Evolutionary conservation across 805 yeast genomes (phyloP).

Genomic region (Wickerhamiella vanderwaltii): DNA sequence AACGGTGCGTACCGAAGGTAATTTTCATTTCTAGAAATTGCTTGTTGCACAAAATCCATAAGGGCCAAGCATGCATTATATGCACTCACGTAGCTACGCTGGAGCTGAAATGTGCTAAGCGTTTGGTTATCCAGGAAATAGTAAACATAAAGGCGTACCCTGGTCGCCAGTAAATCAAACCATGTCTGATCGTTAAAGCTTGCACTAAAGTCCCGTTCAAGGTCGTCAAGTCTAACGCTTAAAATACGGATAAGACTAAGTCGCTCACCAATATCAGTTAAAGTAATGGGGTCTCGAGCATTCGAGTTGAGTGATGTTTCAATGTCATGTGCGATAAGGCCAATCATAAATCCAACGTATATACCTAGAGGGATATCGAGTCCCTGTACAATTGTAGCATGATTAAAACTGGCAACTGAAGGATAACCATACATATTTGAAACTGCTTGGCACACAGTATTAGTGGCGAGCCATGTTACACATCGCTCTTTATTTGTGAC

Average conservation of each 20-base stretch:
- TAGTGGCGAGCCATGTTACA: slow-evolving; percentile 89
- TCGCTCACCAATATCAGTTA: slow-evolving; percentile 56
- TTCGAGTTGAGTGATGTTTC: slow-evolving; percentile 65
- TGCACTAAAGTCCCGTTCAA: slow-evolving; percentile 45
- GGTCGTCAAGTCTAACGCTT: slow-evolving; percentile 58
- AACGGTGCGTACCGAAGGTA: slow-evolving; percentile 67
- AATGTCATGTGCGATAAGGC: slow-evolving; percentile 76
- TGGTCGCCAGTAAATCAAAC: slow-evolving; percentile 55
- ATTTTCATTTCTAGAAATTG: slow-evolving; percentile 45
- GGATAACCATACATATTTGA: slow-evolving; percentile 94
- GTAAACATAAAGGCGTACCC: slow-evolving; percentile 74
- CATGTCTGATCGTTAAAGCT: slow-evolving; percentile 53
- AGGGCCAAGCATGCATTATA: slow-evolving; percentile 70
- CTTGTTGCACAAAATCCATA: slow-evolving; percentile 50
- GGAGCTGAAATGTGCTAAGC: slow-evolving; percentile 41
- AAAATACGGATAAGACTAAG: slow-evolving; percentile 63
- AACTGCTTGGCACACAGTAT: slow-evolving; percentile 76
- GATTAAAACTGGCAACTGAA: slow-evolving; percentile 76
- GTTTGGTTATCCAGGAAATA: slow-evolving; percentile 41
- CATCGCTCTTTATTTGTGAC: slow-evolving; percentile 49
- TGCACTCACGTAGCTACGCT: slow-evolving; percentile 60
- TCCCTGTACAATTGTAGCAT: slow-evolving; percentile 43
- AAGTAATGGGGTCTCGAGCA: slow-evolving; percentile 51
- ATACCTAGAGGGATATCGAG: slow-evolving; percentile 45
- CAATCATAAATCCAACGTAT: slow-evolving; percentile 67